Evolutionary conservation across 148 eudicot genomes (phyloP).

Genomic region (Rhododendron simsii): DNA sequence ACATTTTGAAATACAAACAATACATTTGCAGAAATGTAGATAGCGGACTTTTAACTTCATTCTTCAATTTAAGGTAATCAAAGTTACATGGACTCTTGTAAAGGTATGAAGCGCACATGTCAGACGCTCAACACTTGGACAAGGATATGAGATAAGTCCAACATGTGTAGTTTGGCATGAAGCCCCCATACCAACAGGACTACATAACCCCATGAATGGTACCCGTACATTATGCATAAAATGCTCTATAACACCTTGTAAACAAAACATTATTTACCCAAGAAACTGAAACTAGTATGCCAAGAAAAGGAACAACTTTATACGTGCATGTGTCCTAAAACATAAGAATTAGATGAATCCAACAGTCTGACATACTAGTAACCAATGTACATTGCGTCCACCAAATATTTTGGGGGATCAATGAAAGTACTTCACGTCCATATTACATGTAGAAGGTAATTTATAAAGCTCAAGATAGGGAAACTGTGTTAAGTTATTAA

Average conservation of each 20-base stretch:
- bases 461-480: background rate
- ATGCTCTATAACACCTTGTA: background rate
- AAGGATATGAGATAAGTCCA: background rate
- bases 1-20: background rate
- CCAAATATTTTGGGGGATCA: background rate
- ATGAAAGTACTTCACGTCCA: too few species aligned
- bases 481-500: background rate
- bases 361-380: background rate
- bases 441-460: background rate
- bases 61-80: background rate
- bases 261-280: background rate
- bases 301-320: background rate
- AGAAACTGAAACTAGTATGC: background rate
- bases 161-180: background rate
- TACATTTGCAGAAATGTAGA: background rate
- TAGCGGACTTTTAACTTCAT: background rate
- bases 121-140: background rate
- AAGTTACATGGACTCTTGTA: background rate
- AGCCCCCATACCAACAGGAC: background rate
- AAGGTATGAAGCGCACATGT: background rate
- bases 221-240: background rate
- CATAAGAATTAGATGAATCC: background rate
- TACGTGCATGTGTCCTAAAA: background rate
- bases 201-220: background rate
- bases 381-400: background rate